Base-by-base conservation (phyloP, 192 early-diverging fungal genomes). In the Coemansia sp. region DNA sequence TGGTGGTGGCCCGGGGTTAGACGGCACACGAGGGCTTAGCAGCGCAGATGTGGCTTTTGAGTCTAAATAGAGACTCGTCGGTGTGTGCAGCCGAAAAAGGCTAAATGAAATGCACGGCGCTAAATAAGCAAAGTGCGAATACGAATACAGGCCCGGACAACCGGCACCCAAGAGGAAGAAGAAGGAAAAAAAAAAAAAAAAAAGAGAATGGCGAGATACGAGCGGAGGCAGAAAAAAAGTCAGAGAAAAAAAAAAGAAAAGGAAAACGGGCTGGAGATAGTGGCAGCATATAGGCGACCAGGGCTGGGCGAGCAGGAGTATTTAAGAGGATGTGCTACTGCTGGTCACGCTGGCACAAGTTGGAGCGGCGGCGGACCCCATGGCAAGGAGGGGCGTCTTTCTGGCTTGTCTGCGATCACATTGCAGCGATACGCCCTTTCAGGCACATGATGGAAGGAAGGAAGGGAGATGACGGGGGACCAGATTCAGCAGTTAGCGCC, bases 51-150 rank as follows among this genome's bases (percentile, higher is more conserved):
- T 64, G 62, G 62, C 62, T 42, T 58, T 61, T 19, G 59, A 61
- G 59, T 21, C 59, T 61, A 61, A 61, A 61, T 39, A 61, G 59
- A 61, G 59, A 8, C 59, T 61, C 59, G 52, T 63, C 28, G 62
- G 62, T 44, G 43, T 23, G 10, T 16, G 37, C 30, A 30, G 62
- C 62, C 62, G 16, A 46, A 64, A 64, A 64, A 44, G 62, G 62
- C 40, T 64, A 64, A 64, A 64, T 64, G 30, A 47, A 64, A 64
- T 42, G 62, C 62, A 30, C 26, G 43, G 43, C 26, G 43, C 33
- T 23, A 42, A 64, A 32, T 47, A 64, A 17, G 26, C 62, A 14
- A 44, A 16, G 21, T 43, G 37, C 14, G 62, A 32, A 47, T 46
- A 32, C 42, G 59, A 39, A 32, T 32, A 60, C 59, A 23, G 38